Percentiles rank a stretch among this genome's conserved stretches.
These are phyloP conservation scores for Sporothrix euskadiensis DNA, from an alignment of 2,329 filamentous ascomycete species.

Conservation along the genomic window DNA sequence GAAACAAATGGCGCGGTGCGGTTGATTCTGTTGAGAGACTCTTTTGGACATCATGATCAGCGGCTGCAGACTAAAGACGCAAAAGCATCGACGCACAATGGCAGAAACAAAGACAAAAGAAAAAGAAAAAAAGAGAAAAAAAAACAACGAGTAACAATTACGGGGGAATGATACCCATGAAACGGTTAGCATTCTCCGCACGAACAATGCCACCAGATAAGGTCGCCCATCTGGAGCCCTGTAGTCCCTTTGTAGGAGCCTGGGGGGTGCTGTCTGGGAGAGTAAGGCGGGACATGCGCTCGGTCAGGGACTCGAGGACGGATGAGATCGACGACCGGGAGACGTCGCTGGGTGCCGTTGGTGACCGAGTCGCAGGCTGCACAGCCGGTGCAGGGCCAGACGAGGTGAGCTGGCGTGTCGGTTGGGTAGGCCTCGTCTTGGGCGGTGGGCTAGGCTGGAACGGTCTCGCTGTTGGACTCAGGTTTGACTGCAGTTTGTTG, in stretches of 20 bases:
- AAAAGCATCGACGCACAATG: neutral
- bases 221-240: constrained; percentile 28
- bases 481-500: neutral
- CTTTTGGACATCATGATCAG: constrained; percentile 13
- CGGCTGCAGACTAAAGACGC: constrained; percentile 1
- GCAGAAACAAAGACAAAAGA: neutral
- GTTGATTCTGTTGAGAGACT: neutral
- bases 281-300: neutral
- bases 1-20: neutral
- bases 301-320: neutral
- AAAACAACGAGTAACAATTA: neutral
- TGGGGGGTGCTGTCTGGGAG: neutral
- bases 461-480: neutral
- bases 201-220: neutral
- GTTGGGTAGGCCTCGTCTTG: neutral
- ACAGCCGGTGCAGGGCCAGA: neutral
- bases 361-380: neutral
- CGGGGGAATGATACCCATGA: constrained; percentile 26
- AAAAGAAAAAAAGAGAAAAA: neutral
- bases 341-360: neutral
- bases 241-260: constrained; percentile 12
- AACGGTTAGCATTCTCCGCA: constrained; percentile 12
- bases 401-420: neutral
- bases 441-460: neutral
- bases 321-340: neutral